These are phyloP conservation scores for Sphaerulina vaccinii DNA, from an alignment of 2,329 filamentous ascomycete genomes.

Conservation along the genomic window DNA sequence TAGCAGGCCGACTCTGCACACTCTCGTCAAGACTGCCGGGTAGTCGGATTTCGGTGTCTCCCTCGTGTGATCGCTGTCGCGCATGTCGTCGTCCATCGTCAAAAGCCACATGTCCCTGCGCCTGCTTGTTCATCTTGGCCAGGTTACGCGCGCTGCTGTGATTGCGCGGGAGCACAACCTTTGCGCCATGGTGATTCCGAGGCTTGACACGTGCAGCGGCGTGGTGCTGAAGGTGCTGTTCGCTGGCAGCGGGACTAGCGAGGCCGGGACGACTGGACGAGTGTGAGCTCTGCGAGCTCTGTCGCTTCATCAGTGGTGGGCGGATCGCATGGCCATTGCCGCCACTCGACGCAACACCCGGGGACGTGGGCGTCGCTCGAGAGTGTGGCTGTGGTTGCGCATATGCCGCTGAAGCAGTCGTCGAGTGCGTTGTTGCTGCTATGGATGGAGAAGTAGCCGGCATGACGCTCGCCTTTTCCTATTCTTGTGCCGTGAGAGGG, in stretches of 20 bases:
- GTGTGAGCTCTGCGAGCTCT: constrained; percentile 34
- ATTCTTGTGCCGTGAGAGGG: not conserved
- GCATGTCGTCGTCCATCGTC: constrained; percentile 29
- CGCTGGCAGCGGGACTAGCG: constrained; percentile 29
- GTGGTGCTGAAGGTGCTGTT: constrained; percentile 28
- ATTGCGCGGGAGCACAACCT: constrained; percentile 36
- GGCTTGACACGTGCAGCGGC: constrained; percentile 23
- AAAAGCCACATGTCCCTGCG: constrained; percentile 5
- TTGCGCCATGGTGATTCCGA: constrained; percentile 29
- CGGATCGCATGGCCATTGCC: constrained; percentile 19
- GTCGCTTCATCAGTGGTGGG: constrained; percentile 32
- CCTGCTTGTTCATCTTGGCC: constrained; percentile 27
- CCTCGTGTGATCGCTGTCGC: constrained; percentile 33
- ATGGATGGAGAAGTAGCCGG: constrained; percentile 5
- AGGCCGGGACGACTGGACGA: constrained; percentile 16
- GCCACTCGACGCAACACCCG: constrained; percentile 7
- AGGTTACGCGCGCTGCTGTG: constrained; percentile 37
- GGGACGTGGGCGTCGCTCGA: constrained; percentile 6
- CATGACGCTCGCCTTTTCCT: constrained; percentile 1
- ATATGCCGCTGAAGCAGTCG: not conserved
- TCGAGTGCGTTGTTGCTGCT: not conserved
- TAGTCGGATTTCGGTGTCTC: constrained; percentile 37
- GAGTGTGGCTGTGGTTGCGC: constrained; percentile 3
- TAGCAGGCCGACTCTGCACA: constrained; percentile 23
- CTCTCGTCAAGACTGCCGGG: constrained; percentile 36